Evolutionary conservation across 306 rosid genomes (phyloP), one percentile per base, ranked within the genome.

Genomic region (Quercus rubra): DNA sequence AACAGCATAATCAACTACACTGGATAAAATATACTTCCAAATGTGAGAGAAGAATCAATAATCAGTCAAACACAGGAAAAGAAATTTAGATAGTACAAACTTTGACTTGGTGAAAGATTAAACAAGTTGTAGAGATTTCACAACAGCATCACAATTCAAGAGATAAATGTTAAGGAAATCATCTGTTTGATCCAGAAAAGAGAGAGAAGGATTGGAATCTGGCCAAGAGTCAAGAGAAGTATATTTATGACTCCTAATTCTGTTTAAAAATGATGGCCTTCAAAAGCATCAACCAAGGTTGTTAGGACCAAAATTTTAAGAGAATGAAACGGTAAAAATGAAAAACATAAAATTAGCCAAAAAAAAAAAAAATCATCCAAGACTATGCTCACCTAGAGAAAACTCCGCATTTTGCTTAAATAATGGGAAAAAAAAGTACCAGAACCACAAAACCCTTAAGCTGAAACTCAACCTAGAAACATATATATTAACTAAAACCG

Each of bases 1-100:
- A 64, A 31, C n/a, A 54, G 52, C 73, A 70, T 28, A 66, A 13
- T 71, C 66, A 46, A 23, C 70, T 55, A 56, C 74, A 86, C 93
- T 91, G 74, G 76, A 82, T 28, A 30, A 55, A 72, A 74, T 23
- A 74, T 18, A 71, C 43, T 71, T 74, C 62, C 59, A 77, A 5
- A 51, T 23, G 15, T 77, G 77, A 81, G 78, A 74, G 70, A 41
- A 59, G 5, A 43, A 57, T 43, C 4, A 11, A 61, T 3, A 59
- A 52, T 59, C 61, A 73, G 4, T 15, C 55, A 35, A 72, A 72
- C 23, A 51, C 63, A 43, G 4, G 11, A 61, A 31, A 21, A 30
- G 51, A 15, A 68, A 63, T 7, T 1, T 30, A 15, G 18, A 41
- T 25, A 70, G 21, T 18, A 28, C 1, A 64, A 73, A 56, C 17